Evolutionary conservation across 768 basidiomycete species (phyloP), one percentile per base, ranked within the genome.

Genomic region (Amyloporia xantha): DNA sequence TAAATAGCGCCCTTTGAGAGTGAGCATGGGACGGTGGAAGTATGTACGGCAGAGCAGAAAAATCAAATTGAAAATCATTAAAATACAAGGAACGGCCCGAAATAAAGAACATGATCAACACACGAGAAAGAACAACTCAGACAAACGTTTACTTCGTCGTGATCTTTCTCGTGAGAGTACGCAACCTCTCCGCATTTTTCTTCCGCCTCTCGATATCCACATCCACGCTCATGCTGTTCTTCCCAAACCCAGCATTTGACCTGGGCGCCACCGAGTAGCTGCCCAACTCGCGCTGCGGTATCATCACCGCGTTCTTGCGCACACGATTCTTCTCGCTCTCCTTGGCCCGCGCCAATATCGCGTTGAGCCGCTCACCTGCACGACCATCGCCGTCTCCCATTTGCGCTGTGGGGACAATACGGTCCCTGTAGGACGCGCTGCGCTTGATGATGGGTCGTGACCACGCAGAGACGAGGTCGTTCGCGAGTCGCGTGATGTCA

Each of bases 391-490:
- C 59, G 30, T 67, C 67, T 19, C 56, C 65, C 17, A 68, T 69
- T 47, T 73, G 68, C 1, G 77, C 78, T 1, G 74, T 71, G 11
- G 83, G 86, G 43, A 91, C 75, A 27, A 84, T 71, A 23, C 84
- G 74, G 62, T 89, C 84, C 15, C 85, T 74, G 67, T 88, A 91
- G 12, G 84, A 86, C 7, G 91, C 83, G 27, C 84, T 86, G 23
- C 90, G 82, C 59, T 92, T 91, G 70, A 94, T 86, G 66, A 95
- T 93, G 0, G 92, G 92, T 5, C 92, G 77, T 25, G 88, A 89
- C 92, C 92, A 95, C 5, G 71, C 66, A 11, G 81, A 85, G 35
- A 98, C 82, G 50, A 99, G 86, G 42, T 86, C 81, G 53, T 84
- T 78, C 9, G 95, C 94, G 37, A 81, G 79, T 46, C 89, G 82